Base-by-base conservation (phyloP, 805 yeast genomes). In the Starmerella potacharoeniae region DNA sequence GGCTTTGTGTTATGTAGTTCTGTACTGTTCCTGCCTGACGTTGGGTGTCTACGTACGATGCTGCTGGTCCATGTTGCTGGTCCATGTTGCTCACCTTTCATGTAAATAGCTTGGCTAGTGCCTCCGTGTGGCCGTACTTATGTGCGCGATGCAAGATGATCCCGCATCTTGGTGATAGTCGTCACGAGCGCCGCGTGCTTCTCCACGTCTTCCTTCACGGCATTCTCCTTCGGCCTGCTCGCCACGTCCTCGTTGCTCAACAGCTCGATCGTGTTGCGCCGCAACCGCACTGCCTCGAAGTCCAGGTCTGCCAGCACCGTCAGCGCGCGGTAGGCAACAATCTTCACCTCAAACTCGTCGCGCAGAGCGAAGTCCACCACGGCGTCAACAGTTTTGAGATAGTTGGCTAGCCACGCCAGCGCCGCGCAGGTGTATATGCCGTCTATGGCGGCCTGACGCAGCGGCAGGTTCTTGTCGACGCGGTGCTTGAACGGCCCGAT, bases 401-500 rank as follows among this genome's bases (percentile, higher is more conserved):
- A 53, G 34, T 17, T 13, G 22, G 14, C 8, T 29, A 22, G 34
- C 43, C 17, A 33, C 36, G n/a, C 33, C 30, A 9, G 28, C 37
- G 29, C 22, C 13, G 17, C 47, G 5, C 46, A 41, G 8, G 86
- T 75, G 65, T 81, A 83, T 33, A 86, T 69, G 28, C 82, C 69
- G 64, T 86, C 95, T 66, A 82, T 84, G 6, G 85, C 74, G 40
- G 84, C 76, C 64, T 84, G 84, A 53, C 95, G 75, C 56, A 80
- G 78, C 56, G 81, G 87, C 41, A 85, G 72, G 0, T 89, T 93
- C 60, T 82, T 83, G 63, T 87, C 96, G 41, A 86, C 77, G 58
- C 81, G 81, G 65, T 86, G 90, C 65, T 85, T 86, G 73, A 84
- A 86, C 0, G 95, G 95, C 1, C 96, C 96, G 79, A 88, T 86